A percentile compares a stretch with the other conserved stretches of the same genome.
Conservation (phyloP, 108 stramenopile species). For the Chaetoceros tenuissimus region DNA sequence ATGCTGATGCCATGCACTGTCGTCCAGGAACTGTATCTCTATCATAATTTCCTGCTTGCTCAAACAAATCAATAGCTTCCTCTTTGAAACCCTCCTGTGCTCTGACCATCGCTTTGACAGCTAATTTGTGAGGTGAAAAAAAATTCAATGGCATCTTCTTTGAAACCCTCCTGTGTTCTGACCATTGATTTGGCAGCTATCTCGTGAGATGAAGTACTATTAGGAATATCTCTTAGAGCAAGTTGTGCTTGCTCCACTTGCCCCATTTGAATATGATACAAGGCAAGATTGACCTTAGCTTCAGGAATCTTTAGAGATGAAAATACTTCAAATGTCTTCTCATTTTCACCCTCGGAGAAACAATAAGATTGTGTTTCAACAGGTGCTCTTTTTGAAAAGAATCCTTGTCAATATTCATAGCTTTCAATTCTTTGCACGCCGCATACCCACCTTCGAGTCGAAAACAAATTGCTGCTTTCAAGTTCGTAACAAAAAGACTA, state of each 20-base stretch:
- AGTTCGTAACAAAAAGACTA: conserved; percentile 46
- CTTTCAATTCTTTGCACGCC: conserved; percentile 69
- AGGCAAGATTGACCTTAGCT: conserved; percentile 75
- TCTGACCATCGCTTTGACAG: conserved; percentile 72
- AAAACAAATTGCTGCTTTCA: conserved; percentile 84
- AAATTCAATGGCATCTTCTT: conserved; percentile 24
- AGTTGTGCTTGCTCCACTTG: conserved; percentile 64
- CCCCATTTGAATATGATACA: conserved; percentile 32
- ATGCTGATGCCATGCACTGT: conserved; percentile 84
- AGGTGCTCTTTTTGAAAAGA: conserved; percentile 43
- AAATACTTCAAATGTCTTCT: conserved; percentile 59
- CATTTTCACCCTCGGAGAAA: conserved; percentile 63
- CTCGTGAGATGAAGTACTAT: conserved; percentile 66
- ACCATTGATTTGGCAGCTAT: conserved; percentile 76
- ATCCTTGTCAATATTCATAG: conserved; percentile 29
- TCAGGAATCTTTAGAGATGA: conserved; percentile 72
- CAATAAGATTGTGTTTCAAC: conserved; percentile 76
- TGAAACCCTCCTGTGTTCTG: conserved; percentile 56
- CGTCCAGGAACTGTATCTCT: conserved; percentile 86
- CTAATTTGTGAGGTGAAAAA: too few species aligned
- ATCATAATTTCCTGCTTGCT: conserved; percentile 66
- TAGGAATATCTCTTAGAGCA: conserved; percentile 61
- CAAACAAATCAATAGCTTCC: conserved; percentile 33
- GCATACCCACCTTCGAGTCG: conserved; percentile 79
- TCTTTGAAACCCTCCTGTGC: conserved; percentile 49